Base-by-base conservation (phyloP, 2,329 filamentous ascomycete genomes). In the Hymenoscyphus fructigenus region DNA sequence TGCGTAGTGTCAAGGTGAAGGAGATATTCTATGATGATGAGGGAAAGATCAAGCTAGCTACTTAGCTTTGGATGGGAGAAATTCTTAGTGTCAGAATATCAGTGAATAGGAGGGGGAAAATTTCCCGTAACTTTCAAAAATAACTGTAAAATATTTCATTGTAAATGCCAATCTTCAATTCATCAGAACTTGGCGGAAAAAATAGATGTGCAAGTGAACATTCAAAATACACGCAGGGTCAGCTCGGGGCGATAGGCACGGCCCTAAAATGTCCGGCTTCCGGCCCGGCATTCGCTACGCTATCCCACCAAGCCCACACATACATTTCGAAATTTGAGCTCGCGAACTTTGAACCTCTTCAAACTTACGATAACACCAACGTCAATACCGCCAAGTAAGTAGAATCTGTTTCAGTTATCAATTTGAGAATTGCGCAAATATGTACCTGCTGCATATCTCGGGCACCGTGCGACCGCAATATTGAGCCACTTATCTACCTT, bases 11-110 rank as follows among this genome's bases (percentile, higher is more conserved):
- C 47, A 92, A 92, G 82, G 85, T 89, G 65, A 84, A 85, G 78
- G 90, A 93, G 82, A 87, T 93, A 66, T 86, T 88, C 50, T 91
- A 92, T 75, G 86, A 91, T 74, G 80, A 79, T 9, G 81, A 87
- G 44, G 90, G 88, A 0, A 85, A 81, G 72, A 90, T 92, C 66
- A 74, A 75, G 64, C 64, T 80, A 58, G 66, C 63, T 20, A 38
- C 56, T 57, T 68, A 60, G 34, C 23, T 59, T 38, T 38, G 14
- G 36, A 3, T 2, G 36, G 36, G 36, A 5, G 12, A 17, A 38
- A 3, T 15, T 17, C 14, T 38, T 38, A 14, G 36, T 38, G 36
- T 17, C 36, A 38, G 36, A 17, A 38, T 17, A 12, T 38, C 1
- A 38, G 36, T 38, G 36, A 5, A 38, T 15, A 14, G 36, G 12